Percentiles rank a stretch among this genome's conserved stretches.
Evolutionary conservation across 208 protist species (phyloP).

Genomic region (Leishmania amazonensis): DNA sequence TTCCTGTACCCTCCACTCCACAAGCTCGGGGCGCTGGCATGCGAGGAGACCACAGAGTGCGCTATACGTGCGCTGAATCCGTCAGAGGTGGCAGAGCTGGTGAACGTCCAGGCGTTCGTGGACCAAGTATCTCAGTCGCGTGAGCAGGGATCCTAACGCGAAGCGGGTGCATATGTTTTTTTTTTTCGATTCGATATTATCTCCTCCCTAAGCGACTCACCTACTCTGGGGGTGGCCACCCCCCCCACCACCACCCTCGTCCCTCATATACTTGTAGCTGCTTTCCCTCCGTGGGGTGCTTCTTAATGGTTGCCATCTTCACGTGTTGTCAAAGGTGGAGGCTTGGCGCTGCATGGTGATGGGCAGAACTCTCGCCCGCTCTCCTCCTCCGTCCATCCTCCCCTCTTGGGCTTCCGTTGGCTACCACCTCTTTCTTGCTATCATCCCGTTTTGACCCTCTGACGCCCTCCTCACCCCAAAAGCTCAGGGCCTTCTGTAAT

Average conservation of each 20-base stretch:
- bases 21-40: constrained; percentile 10
- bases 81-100: background rate
- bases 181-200: no score
- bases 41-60: constrained; percentile 4
- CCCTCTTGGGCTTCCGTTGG: background rate
- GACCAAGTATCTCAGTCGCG: background rate
- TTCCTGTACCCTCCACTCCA: constrained; percentile 17
- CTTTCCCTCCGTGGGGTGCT: background rate
- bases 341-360: background rate
- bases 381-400: background rate
- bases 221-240: no score
- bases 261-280: background rate
- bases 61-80: background rate
- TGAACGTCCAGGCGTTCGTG: background rate
- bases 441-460: background rate
- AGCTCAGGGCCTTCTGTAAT: no score
- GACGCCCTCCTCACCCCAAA: background rate
- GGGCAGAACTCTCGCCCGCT: background rate
- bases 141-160: background rate
- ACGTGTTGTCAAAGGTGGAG: background rate
- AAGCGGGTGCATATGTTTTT: background rate
- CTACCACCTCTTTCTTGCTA: background rate
- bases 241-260: background rate
- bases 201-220: no score
- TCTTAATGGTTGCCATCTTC: background rate